Base-by-base conservation (phyloP, 176 grass and related monocot genomes). In the Avena sativa region DNA sequence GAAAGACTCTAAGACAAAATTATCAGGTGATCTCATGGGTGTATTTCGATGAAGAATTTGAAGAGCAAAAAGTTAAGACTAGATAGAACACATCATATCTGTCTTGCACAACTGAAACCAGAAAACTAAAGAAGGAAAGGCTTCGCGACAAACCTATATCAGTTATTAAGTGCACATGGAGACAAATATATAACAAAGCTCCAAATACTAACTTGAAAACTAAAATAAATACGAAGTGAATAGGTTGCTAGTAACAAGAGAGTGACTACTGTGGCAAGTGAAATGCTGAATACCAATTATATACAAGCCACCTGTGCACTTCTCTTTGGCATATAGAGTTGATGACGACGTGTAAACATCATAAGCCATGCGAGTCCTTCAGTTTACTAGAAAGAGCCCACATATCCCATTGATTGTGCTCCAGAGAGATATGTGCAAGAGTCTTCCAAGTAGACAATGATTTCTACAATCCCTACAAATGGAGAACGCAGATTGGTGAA, bases 11-110 rank as follows among this genome's bases (percentile, higher is more conserved):
- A 76, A 81, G 19, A 50, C 60, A 74, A 65, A 87, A 80, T 47
- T 79, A 75, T 30, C 78, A 75, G 92, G n/a, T 47, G 86, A 91
- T 43, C 89, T 74, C n/a, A 62, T 59, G 12, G 56, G 65, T 51
- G 43, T 20, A 49, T 20, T 83, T 51, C 59, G 83, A 89, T 93
- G 77, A 13, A 74, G 63, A 32, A 84, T 34, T 46, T 58, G 5
- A 60, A 43, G 28, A 73, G 70, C 5, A 82, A 82, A 81, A 62
- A 36, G 70, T 61, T 56, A 53, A 64, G 68, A 32, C 10, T 15
- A 10, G 6, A 13, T 74, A 21, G 25, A 72, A 71, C 38, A 81
- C 40, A 48, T 71, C 15, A 36, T 69, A 62, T 50, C 57, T 23
- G 62, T 14, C 20, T 74, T 81, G 21, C 7, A 64, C 16, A 63